Conservation (phyloP, 2,329 filamentous ascomycete species). For the Neophaeococcomyces mojaviensis region DNA sequence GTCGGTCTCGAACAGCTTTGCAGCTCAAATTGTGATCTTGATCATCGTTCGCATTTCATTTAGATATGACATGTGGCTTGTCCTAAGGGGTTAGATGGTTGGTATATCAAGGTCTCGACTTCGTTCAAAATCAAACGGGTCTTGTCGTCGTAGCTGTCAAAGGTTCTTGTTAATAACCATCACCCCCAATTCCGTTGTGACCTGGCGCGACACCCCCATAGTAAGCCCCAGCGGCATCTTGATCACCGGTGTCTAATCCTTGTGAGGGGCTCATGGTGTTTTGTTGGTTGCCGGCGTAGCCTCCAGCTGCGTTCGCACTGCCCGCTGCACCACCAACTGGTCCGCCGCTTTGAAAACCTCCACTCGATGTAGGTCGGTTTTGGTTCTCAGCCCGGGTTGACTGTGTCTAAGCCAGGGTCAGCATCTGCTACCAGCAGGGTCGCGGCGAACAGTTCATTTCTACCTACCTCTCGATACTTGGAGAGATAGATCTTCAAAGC, state of each 20-base stretch:
- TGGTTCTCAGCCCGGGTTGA: constrained; percentile 64
- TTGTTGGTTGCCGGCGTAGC: constrained; percentile 21
- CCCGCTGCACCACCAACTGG: constrained; percentile 30
- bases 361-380: constrained; percentile 48
- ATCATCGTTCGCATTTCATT: too few species aligned
- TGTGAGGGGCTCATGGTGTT: constrained; percentile 7
- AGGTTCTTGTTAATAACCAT: constrained; percentile 4
- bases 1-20: background rate
- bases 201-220: constrained; percentile 40
- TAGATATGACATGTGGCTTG: too few species aligned
- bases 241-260: constrained; percentile 25
- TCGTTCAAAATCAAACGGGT: constrained; percentile 13
- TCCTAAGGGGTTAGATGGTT: too few species aligned
- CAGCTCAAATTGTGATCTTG: too few species aligned
- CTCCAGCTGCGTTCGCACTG: constrained; percentile 26
- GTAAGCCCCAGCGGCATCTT: constrained; percentile 35
- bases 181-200: constrained; percentile 36
- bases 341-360: constrained; percentile 34
- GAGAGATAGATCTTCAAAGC: constrained; percentile 96
- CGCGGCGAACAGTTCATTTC: constrained; percentile 23
- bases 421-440: constrained; percentile 1
- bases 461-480: constrained; percentile 91
- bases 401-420: constrained; percentile 57
- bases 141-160: constrained; percentile 4
- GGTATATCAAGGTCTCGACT: constrained; percentile 9